phyloP scores from a whole-genome alignment of 2,329 filamentous ascomycete species.

The Pestalotiopsis sp. region DNA sequence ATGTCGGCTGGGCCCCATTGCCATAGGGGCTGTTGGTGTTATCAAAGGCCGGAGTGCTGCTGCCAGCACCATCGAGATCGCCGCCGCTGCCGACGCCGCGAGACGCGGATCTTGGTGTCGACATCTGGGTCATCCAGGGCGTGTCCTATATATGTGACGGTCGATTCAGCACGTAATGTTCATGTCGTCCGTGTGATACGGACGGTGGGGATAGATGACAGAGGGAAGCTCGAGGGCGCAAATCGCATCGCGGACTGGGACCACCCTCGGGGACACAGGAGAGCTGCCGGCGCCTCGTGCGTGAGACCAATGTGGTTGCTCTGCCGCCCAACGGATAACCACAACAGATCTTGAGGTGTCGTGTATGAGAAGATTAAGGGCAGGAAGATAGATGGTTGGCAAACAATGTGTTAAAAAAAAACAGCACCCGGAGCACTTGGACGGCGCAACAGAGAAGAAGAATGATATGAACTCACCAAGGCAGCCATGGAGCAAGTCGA shows the following conservation, averaged over 20 bases:
- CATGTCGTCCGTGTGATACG: neutral
- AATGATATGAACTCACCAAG: constrained; percentile 6
- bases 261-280: too few relatives aligned
- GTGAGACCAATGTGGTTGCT: too few relatives aligned
- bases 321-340: too few relatives aligned
- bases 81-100: constrained; percentile 33
- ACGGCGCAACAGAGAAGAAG: neutral
- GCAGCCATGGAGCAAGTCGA: constrained; percentile 14
- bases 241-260: neutral
- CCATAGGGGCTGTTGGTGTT: constrained; percentile 31
- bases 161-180: neutral
- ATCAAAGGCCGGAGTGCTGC: constrained; percentile 29
- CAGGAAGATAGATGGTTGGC: too few relatives aligned
- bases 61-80: constrained; percentile 26
- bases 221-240: neutral
- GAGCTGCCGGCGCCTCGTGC: too few relatives aligned
- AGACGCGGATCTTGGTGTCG: constrained; percentile 41
- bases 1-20: constrained; percentile 61
- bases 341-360: too few relatives aligned
- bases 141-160: constrained; percentile 35
- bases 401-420: too few relatives aligned
- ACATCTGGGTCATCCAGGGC: constrained; percentile 57
- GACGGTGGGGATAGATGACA: neutral
- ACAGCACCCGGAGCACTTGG: too few relatives aligned
- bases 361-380: too few relatives aligned